phyloP scores from a whole-genome alignment of 495 filamentous ascomycete genomes.

The Hyaloscypha variabilis region DNA sequence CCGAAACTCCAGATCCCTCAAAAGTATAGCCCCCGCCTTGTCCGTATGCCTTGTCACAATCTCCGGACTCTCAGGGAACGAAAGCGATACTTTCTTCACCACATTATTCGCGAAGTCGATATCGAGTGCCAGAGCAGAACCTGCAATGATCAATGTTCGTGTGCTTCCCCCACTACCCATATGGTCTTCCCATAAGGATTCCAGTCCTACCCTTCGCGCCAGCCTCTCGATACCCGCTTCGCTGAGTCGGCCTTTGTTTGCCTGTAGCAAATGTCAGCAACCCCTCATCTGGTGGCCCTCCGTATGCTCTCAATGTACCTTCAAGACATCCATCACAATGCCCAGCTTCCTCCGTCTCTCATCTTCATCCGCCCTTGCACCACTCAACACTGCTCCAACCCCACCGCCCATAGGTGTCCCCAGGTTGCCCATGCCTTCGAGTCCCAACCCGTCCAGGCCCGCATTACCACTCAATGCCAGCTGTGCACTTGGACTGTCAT shows the following conservation, averaged over 20 bases:
- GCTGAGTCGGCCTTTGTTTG: conserved; percentile 62
- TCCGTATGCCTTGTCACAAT: conserved; percentile 51
- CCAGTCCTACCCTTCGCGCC: conserved; percentile 69
- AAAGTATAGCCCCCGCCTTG: conserved; percentile 55
- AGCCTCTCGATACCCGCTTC: conserved; percentile 81
- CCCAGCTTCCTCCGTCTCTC: conserved; percentile 58
- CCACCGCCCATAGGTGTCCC: conserved; percentile 22
- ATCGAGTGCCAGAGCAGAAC: conserved; percentile 59
- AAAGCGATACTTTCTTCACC: conserved; percentile 48
- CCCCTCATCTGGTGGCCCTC: background rate
- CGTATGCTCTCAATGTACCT: conserved; percentile 26
- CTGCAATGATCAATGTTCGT: conserved; percentile 70
- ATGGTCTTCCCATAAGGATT: conserved; percentile 69
- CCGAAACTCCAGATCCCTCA: conserved; percentile 50
- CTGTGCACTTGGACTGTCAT: conserved; percentile 55
- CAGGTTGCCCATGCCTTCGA: conserved; percentile 36
- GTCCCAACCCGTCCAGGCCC: conserved; percentile 45
- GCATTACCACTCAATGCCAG: conserved; percentile 48
- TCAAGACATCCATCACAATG: conserved; percentile 50
- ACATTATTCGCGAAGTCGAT: conserved; percentile 53
- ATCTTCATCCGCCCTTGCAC: conserved; percentile 54
- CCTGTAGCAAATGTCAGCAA: conserved; percentile 31
- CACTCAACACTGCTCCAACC: conserved; percentile 33
- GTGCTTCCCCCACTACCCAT: conserved; percentile 43
- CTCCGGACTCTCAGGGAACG: conserved; percentile 48